Evolutionary conservation across 805 yeast genomes (phyloP).

Genomic region (Millerozyma acaciae): DNA sequence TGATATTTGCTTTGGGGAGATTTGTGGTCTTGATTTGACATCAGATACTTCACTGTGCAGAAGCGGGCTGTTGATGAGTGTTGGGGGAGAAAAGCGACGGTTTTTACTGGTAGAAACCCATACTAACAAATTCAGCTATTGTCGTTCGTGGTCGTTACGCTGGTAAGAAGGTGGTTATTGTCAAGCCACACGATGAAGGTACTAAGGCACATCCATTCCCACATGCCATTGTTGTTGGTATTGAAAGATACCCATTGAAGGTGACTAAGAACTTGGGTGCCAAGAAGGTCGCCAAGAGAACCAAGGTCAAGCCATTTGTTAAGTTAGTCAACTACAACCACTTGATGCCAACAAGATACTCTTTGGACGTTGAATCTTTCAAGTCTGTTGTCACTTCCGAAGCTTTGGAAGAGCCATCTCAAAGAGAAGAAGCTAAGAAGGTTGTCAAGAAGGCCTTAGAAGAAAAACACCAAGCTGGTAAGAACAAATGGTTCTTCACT

Average conservation of each 20-base stretch:
- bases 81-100: too few species aligned
- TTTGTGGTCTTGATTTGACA: too few species aligned
- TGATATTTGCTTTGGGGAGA: too few species aligned
- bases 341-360: conserved; percentile 99
- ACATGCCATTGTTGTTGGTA: conserved; percentile 99
- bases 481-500: conserved; percentile 99
- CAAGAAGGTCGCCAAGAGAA: conserved; percentile 95
- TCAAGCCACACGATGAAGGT: conserved; percentile 98
- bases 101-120: background rate
- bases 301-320: conserved; percentile 98
- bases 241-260: conserved; percentile 97
- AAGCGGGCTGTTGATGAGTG: too few species aligned
- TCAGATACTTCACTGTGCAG: too few species aligned
- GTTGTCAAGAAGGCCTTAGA: conserved; percentile 98
- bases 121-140: conserved; percentile 66
- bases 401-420: conserved; percentile 95
- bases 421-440: conserved; percentile 98
- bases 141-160: conserved; percentile 99
- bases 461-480: conserved; percentile 99
- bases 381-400: conserved; percentile 89
- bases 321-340: conserved; percentile 99
- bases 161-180: conserved; percentile 99
- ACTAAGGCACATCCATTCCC: conserved; percentile 98
- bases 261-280: conserved; percentile 93
- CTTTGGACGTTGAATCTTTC: conserved; percentile 93